These are phyloP conservation scores for Sphaerosporella brunnea DNA, from an alignment of 495 filamentous ascomycete species.

Conservation along the genomic window DNA sequence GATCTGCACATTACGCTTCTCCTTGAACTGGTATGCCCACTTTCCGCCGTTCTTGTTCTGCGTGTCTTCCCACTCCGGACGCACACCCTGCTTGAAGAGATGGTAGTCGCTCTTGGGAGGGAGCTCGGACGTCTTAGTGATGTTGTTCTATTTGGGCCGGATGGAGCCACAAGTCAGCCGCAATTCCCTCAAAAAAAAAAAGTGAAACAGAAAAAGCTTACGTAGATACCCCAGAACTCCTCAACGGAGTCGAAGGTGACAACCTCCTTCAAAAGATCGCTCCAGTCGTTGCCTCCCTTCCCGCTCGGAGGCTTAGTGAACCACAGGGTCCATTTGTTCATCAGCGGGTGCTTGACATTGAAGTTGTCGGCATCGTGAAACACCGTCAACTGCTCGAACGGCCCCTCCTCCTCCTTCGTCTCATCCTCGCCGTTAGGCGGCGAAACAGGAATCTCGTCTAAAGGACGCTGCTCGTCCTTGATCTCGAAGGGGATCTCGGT, in stretches of 20 bases:
- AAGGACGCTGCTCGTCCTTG: conserved; percentile 27
- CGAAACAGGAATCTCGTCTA: conserved; percentile 55
- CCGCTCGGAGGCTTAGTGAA: conserved; percentile 97
- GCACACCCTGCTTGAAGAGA: conserved; percentile 92
- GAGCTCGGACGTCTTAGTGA: conserved; percentile 84
- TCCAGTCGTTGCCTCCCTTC: conserved; percentile 92
- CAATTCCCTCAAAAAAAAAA: no score
- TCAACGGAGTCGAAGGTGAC: conserved; percentile 97
- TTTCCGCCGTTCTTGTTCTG: conserved; percentile 99
- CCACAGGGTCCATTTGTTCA: conserved; percentile 96
- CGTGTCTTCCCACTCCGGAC: conserved; percentile 92
- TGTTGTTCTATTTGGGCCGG: conserved; percentile 69
- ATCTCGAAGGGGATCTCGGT: conserved; percentile 6
- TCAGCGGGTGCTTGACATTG: conserved; percentile 93
- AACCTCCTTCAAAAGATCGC: conserved; percentile 90
- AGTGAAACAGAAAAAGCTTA: conserved; percentile 34
- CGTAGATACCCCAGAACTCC: conserved; percentile 99
- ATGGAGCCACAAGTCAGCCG: no score
- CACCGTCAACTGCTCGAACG: conserved; percentile 54
- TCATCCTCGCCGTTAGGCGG: conserved; percentile 34
- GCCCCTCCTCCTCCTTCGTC: conserved; percentile 25
- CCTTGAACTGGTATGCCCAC: conserved; percentile 94
- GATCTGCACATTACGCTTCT: conserved; percentile 74
- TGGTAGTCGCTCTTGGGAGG: conserved; percentile 98
- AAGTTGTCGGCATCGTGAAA: conserved; percentile 97